Base-by-base conservation (phyloP, 257 asterid species). In the Nicotiana noctiflora region DNA sequence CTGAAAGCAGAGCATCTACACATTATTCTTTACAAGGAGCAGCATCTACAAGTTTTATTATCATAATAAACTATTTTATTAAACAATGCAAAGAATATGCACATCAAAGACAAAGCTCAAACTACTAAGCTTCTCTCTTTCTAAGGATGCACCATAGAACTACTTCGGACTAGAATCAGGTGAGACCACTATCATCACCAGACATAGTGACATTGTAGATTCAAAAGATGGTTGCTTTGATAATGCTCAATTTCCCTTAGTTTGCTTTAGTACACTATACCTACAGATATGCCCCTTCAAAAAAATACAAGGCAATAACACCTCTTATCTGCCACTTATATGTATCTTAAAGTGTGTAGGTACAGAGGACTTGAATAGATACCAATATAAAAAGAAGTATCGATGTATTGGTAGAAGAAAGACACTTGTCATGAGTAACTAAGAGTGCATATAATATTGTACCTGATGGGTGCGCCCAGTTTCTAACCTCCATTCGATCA, bases 401-500 rank as follows among this genome's bases (percentile, higher is more conserved):
- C 3, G 18, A 67, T 34, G 53, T 4, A n/a, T 68, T 37, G 56
- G 31, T 29, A 11, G 32, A 68, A n/a, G 11, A 37, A 4, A 11
- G 9, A 19, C 21, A 10, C 0, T 68, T 37, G 55, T 68, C 31
- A 19, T 19, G 56, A 68, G 76, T 62, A 72, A 68, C 65, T 56
- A 32, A 49, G 46, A 68, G 70, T 56, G 23, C 29, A 79, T 70
- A 78, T 17, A 65, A 64, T 68, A 76, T 44, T 56, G 37, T 80
- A 95, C 99, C 97, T 93, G 99, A 87, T 95, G 99, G 77, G 99
- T 95, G 68, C 99, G 94, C 65, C 99, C 99, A 23, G 99, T 95
- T 90, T 95, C 99, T 75, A 95, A 86, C 84, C 92, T 95, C 99
- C 99, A 95, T 62, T 95, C 97, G 77, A 95, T 97, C 90, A 95